Base-by-base conservation (phyloP, 108 stramenopile genomes). In the Fistulifera pelliculosa region DNA sequence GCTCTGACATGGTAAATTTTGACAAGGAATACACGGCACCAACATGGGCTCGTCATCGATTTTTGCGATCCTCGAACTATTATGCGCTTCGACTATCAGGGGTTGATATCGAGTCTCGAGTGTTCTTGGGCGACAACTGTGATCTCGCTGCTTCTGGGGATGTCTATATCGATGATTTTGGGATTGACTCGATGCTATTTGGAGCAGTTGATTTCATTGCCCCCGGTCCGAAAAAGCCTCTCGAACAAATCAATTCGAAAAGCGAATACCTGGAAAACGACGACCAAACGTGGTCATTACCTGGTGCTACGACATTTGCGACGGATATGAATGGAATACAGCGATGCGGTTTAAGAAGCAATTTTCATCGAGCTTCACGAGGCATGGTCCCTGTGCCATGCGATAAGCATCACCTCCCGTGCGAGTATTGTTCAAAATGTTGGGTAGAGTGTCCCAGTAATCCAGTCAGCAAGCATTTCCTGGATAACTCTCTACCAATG, bases 61-160 rank as follows among this genome's bases (percentile, higher is more conserved):
- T 76, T 62, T 23, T 67, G 0, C 39, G 65, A 10, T 62, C 66
- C 7, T 58, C 67, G 18, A 54, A 69, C 17, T 62, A 64, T 49
- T 71, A 64, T 53, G 59, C 79, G 31, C 65, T 88, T 18, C 72
- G 78, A 18, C 81, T 76, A 45, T 88, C 86, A 43, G 86, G 86
- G 7, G 13, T 88, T 23, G 86, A 88, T 49, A 59, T 88, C 27
- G 77, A 75, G 23, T 74, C 81, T 1, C 64, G 78, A 39, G 72
- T 84, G 21, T 59, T 80, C 17, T 19, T 79, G 35, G 81, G 80
- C 40, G 61, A 57, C 18, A 56, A 41, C 2, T 52, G 51, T 16
- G 49, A 58, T 3, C 56, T 40, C 21, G 5, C 11, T 6, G 19
- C 52, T 31, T 25, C 14, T 60, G 24, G 47, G 5, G 16, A 56